These are phyloP conservation scores for Xylariaceae sp. DNA, from an alignment of 2,329 filamentous ascomycete genomes.

Conservation along the genomic window DNA sequence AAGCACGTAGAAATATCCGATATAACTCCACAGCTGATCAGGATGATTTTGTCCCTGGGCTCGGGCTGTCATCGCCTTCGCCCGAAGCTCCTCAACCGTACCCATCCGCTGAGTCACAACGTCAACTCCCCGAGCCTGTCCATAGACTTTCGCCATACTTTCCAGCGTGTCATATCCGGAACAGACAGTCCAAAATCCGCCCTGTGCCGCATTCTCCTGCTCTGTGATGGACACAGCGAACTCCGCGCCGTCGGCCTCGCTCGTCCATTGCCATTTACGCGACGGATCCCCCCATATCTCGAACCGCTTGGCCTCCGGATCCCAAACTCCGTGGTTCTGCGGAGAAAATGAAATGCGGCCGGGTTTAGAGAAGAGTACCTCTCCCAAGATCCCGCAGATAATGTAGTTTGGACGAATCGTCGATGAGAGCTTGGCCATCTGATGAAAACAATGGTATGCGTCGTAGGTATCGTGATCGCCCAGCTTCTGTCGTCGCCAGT, in stretches of 20 bases:
- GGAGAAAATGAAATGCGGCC: slow-evolving; percentile 15
- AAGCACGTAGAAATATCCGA: slow-evolving; percentile 18
- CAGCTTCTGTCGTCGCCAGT: slow-evolving; percentile 20
- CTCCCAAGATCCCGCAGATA: slow-evolving; percentile 27
- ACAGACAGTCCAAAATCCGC: slow-evolving; percentile 18
- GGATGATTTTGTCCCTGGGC: slow-evolving; percentile 3
- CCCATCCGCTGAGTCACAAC: slow-evolving; percentile 15
- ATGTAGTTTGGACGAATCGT: slow-evolving; percentile 23
- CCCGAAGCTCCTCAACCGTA: slow-evolving; percentile 13
- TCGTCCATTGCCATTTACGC: slow-evolving; percentile 17
- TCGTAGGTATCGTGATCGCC: slow-evolving; percentile 33
- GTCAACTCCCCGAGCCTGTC: slow-evolving; percentile 6
- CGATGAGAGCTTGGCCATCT: slow-evolving; percentile 26
- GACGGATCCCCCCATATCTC: slow-evolving; percentile 14
- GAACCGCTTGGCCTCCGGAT: slow-evolving; percentile 11
- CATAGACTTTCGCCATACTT: slow-evolving; percentile 17
- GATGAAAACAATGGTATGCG: slow-evolving; percentile 30
- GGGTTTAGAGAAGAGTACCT: slow-evolving; percentile 22
- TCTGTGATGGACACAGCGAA: slow-evolving; percentile 11
- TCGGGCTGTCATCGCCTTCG: slow-evolving; percentile 11
- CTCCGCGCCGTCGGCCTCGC: slow-evolving; percentile 17
- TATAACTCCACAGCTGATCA: slow-evolving; percentile 17
- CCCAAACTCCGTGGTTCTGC: slow-evolving; percentile 15
- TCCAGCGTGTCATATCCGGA: slow-evolving; percentile 12
- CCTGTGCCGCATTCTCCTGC: slow-evolving; percentile 11